Base-by-base conservation (phyloP, 768 basidiomycete species). In the Suillus ampliporus region DNA sequence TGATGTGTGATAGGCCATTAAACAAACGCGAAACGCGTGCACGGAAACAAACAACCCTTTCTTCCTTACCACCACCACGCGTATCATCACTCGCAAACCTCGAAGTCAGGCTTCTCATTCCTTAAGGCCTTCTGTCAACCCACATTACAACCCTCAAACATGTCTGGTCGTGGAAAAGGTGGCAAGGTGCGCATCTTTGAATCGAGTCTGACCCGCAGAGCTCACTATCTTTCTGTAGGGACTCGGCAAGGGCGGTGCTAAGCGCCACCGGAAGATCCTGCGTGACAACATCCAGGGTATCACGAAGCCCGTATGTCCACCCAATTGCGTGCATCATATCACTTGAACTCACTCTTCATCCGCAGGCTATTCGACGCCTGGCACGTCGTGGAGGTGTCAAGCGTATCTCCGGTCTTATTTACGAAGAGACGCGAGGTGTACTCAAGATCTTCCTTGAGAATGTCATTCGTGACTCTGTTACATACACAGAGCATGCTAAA, bases 401-500 rank as follows among this genome's bases (percentile, higher is more conserved):
- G 83, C 90, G 89, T 89, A 91, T 92, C 72, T 90, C 88, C 47
- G 90, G 90, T 64, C 83, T 92, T 63, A 92, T 94, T 76, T 94
- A 94, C 74, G 92, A 94, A 76, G 92, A 94, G 83, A 94, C 92
- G 15, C 90, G 92, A 71, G 91, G 91, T 78, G 91, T 94, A 14
- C 82, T 95, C 65, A 95, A 94, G 82, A 91, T 93, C 71, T 94
- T 92, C 84, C 83, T 92, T 38, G 90, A 92, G 80, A 89, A 88
- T 67, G 87, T 92, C 73, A 92, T 94, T 73, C 88, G 92, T 64
- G 92, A 94, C 78, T 92, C 90, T 13, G 92, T 94, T 68, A 94
- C 92, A 64, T 94, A 95, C 84, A 94, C 93, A 38, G 92, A 95
- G 77, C 93, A 94, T 82, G 92, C 93, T 62, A 94, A 94, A 79